phyloP scores from a whole-genome alignment of 495 filamentous ascomycete species.

The Trichoderma orchidacearum region DNA sequence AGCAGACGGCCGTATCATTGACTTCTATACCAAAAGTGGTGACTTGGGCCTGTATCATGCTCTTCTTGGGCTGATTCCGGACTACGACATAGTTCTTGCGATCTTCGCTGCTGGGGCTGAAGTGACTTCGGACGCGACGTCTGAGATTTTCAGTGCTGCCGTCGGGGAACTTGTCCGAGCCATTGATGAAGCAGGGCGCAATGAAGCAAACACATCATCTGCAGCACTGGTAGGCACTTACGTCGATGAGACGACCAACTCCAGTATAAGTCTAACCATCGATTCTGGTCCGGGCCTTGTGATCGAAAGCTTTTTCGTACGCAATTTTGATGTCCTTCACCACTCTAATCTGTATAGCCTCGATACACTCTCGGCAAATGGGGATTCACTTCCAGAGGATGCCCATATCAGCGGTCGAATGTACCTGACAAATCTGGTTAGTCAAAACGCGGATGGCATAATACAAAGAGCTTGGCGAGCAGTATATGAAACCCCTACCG shows the following conservation, averaged over 20 bases:
- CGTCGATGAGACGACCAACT: conserved; percentile 18
- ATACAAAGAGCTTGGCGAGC: conserved; percentile 16
- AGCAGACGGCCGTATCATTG: conserved; percentile 23
- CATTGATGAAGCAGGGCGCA: conserved; percentile 29
- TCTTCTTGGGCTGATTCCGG: conserved; percentile 32
- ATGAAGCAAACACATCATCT: conserved; percentile 13
- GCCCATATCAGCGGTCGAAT: conserved; percentile 9
- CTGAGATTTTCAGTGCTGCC: conserved; percentile 19
- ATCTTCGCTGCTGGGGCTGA: conserved; percentile 28
- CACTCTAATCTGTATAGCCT: conserved; percentile 13
- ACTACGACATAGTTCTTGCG: conserved; percentile 37
- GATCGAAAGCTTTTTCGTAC: conserved; percentile 24
- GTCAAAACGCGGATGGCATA: conserved; percentile 2
- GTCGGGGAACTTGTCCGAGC: conserved; percentile 24
- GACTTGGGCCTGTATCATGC: conserved; percentile 33
- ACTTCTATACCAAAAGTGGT: conserved; percentile 44
- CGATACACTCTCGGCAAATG: background rate
- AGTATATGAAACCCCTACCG: conserved; percentile 10
- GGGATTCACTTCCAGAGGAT: background rate
- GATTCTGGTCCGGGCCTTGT: conserved; percentile 28
- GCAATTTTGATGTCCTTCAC: conserved; percentile 24
- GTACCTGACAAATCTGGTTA: conserved; percentile 14
- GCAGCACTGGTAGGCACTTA: conserved; percentile 27
- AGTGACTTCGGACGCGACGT: conserved; percentile 10
- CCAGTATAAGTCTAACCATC: conserved; percentile 24